A percentile compares a stretch with the other conserved stretches of the same genome.
These are phyloP conservation scores for Aspergillus udagawae DNA, from an alignment of 2,329 filamentous ascomycete genomes.

Conservation along the genomic window DNA sequence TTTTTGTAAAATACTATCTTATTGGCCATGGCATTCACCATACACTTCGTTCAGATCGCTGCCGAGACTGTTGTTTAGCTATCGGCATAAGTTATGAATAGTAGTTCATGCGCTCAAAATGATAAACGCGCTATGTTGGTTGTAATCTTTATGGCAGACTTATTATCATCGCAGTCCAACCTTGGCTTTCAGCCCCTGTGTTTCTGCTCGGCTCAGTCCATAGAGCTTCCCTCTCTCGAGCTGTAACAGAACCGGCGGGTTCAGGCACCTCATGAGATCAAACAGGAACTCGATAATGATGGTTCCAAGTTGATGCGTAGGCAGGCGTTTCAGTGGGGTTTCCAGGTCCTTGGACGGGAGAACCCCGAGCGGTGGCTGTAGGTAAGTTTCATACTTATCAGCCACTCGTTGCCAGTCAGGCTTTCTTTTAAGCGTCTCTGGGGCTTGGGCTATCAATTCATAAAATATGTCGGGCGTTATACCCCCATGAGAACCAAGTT, in stretches of 20 bases:
- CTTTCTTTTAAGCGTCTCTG: constrained; percentile 33
- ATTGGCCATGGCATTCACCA: background rate
- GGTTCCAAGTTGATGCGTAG: constrained; percentile 36
- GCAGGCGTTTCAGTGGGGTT: constrained; percentile 23
- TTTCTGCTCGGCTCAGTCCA: constrained; percentile 37
- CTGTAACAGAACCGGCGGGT: constrained; percentile 49
- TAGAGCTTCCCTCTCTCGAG: constrained; percentile 47
- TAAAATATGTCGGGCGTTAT: constrained; percentile 35
- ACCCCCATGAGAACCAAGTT: constrained; percentile 39
- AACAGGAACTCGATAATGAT: constrained; percentile 40
- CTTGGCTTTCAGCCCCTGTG: constrained; percentile 29
- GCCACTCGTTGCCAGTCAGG: constrained; percentile 28
- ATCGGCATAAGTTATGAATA: background rate
- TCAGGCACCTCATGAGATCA: constrained; percentile 40
- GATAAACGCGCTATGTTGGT: background rate
- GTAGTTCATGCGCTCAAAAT: background rate
- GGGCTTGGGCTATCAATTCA: constrained; percentile 46
- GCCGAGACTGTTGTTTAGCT: background rate
- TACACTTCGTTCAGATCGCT: background rate
- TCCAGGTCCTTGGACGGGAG: constrained; percentile 26
- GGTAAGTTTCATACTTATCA: constrained; percentile 13
- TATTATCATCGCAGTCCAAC: constrained; percentile 17
- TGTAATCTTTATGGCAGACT: background rate
- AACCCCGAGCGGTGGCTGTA: constrained; percentile 12
- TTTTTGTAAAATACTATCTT: background rate